phyloP scores from a whole-genome alignment of 225 moss, liverwort and hornwort species.

The Rhytidiadelphus loreus region DNA sequence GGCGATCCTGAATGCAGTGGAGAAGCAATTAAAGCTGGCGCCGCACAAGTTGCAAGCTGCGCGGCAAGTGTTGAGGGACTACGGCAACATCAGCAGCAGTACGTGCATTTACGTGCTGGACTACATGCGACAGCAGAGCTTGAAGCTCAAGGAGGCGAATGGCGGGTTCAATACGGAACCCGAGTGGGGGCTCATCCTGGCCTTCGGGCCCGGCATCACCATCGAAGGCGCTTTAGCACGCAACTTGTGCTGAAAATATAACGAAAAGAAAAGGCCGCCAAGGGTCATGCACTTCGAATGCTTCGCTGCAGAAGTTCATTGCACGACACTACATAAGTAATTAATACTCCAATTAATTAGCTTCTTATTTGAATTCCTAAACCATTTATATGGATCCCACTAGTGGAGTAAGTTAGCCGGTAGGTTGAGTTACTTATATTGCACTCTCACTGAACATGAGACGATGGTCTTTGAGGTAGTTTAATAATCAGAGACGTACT shows the following conservation, averaged over 20 bases:
- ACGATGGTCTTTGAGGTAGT: background rate
- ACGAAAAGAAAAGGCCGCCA: background rate
- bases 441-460: background rate
- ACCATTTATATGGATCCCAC: background rate
- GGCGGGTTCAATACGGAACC: slow-evolving; percentile 39
- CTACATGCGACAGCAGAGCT: slow-evolving; percentile 73
- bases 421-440: too few relatives aligned
- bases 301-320: background rate
- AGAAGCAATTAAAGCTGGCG: slow-evolving; percentile 49
- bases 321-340: background rate
- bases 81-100: slow-evolving; percentile 97
- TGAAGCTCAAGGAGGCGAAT: slow-evolving; percentile 35
- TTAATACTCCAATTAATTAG: too few relatives aligned
- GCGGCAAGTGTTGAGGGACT: slow-evolving; percentile 68
- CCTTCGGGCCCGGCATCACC: slow-evolving; percentile 89
- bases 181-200: slow-evolving; percentile 87
- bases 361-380: background rate
- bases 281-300: background rate
- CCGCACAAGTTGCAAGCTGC: slow-evolving; percentile 63
- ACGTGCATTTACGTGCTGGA: slow-evolving; percentile 92
- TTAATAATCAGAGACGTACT: background rate
- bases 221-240: slow-evolving; percentile 86
- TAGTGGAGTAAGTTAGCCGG: too few relatives aligned
- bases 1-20: slow-evolving; percentile 81
- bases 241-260: slow-evolving; percentile 41